A percentile compares a stretch with the other conserved stretches of the same genome.
Conservation (phyloP, 345 rosid species). For the Brassica incana region DNA sequence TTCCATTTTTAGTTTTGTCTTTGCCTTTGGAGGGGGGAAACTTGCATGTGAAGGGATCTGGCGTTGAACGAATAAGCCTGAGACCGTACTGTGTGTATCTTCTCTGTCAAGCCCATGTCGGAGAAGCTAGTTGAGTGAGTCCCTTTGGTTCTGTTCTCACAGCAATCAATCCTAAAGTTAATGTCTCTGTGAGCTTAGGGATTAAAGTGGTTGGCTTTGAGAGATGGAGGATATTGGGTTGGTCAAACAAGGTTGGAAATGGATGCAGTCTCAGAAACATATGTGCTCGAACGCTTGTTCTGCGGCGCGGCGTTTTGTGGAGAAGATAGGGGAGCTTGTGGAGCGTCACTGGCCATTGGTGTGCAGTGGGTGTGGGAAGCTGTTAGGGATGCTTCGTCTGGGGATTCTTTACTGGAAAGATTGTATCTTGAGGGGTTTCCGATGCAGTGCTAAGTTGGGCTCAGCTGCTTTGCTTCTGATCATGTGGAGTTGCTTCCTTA, state of each 20-base stretch:
- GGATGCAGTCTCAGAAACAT: constrained; percentile 78
- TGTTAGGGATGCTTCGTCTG: constrained; percentile 44
- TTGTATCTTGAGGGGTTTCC: constrained; percentile 64
- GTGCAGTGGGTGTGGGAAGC: constrained; percentile 61
- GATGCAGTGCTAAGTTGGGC: constrained; percentile 64
- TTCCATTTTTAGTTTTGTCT: constrained; percentile 19
- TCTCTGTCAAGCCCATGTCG: constrained; percentile 17
- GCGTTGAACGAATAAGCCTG: constrained; percentile 52
- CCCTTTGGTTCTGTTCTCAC: constrained; percentile 20
- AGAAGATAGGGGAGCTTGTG: constrained; percentile 52
- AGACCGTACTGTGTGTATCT: constrained; percentile 46
- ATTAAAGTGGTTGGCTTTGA: not conserved
- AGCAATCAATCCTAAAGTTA: not conserved
- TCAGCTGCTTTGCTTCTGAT: constrained; percentile 85
- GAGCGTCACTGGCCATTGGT: constrained; percentile 93
- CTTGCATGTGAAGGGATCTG: constrained; percentile 64
- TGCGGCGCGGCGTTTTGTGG: constrained; percentile 47
- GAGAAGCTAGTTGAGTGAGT: constrained; percentile 20
- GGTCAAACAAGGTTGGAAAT: constrained; percentile 83
- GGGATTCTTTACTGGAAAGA: constrained; percentile 73
- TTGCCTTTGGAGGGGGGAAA: constrained; percentile 35
- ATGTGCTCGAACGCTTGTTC: constrained; percentile 47
- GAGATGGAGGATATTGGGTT: constrained; percentile 88
- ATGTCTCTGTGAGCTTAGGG: constrained; percentile 20
- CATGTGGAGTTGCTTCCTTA: constrained; percentile 98